phyloP scores from a whole-genome alignment of 176 grass and related monocot species.

The Saccharum spontaneum region DNA sequence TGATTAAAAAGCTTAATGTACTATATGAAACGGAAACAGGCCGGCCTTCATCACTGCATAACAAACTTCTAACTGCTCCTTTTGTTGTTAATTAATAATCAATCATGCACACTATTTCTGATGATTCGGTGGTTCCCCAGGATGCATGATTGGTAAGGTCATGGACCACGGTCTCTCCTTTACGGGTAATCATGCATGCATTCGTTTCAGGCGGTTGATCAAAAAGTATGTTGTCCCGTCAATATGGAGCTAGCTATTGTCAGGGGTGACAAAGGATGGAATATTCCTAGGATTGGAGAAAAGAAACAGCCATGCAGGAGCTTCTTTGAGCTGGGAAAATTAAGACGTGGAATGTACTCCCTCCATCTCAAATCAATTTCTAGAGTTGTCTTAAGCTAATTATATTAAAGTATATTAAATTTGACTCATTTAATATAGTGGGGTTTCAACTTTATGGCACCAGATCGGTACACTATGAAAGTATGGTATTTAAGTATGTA shows the following conservation, averaged over 20 bases:
- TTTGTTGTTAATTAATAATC: background rate
- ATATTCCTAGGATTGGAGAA: background rate
- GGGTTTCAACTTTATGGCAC: too few relatives aligned
- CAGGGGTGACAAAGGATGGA: background rate
- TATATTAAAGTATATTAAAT: too few relatives aligned
- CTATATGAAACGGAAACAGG: too few relatives aligned
- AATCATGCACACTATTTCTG: background rate
- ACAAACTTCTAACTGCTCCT: constrained; percentile 1
- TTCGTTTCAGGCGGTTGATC: background rate
- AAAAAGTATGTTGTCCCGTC: background rate
- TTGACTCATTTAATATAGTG: too few relatives aligned
- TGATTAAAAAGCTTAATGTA: too few relatives aligned
- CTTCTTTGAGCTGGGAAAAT: background rate
- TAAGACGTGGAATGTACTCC: background rate
- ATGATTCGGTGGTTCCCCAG: background rate
- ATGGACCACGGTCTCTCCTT: background rate
- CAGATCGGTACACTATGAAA: too few relatives aligned
- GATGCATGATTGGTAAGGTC: background rate
- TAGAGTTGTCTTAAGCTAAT: too few relatives aligned
- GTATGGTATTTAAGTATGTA: too few relatives aligned
- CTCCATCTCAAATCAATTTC: too few relatives aligned
- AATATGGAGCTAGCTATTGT: background rate
- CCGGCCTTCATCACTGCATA: background rate
- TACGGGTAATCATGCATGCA: background rate
- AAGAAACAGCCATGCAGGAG: background rate